A percentile compares a stretch with the other conserved stretches of the same genome.
These are phyloP conservation scores for Rhodotorula graminis DNA, from an alignment of 768 basidiomycete genomes.

Conservation along the genomic window DNA sequence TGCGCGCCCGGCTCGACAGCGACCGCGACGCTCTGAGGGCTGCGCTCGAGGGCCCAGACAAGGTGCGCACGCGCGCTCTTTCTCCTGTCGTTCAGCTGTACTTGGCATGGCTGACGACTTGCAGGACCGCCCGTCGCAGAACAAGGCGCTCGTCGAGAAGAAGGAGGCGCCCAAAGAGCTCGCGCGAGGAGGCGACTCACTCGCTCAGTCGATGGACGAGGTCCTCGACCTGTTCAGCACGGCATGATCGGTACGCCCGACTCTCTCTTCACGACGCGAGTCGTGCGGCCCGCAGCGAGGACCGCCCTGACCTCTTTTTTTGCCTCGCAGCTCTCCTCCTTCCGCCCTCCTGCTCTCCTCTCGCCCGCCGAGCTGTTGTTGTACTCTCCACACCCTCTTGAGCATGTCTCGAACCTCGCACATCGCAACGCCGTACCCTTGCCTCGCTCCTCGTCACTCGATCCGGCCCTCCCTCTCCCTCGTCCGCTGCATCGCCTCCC, in stretches of 20 bases:
- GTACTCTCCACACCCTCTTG: too few species aligned
- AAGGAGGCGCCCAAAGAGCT: conserved; percentile 7
- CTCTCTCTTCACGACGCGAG: too few species aligned
- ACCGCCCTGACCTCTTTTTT: too few species aligned
- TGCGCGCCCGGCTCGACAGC: conserved; percentile 1
- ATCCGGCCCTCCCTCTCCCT: neutral
- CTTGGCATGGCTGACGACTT: too few species aligned
- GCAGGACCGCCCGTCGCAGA: neutral
- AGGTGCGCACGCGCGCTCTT: neutral
- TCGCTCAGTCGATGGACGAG: conserved; percentile 2
- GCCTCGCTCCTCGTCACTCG: neutral
- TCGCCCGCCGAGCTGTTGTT: too few species aligned
- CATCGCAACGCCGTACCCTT: too few species aligned
- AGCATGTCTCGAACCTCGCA: too few species aligned
- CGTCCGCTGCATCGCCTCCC: neutral
- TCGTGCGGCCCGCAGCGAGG: too few species aligned
- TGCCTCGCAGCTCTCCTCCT: too few species aligned
- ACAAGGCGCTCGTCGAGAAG: conserved; percentile 12
- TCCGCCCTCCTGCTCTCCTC: too few species aligned
- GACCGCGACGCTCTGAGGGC: neutral
- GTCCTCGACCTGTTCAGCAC: neutral
- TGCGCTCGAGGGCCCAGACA: neutral
- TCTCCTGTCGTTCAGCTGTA: too few species aligned
- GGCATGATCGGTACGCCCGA: neutral
- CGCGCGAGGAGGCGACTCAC: conserved; percentile 1